These are phyloP conservation scores for Phytophthora tubulina DNA, from an alignment of 352 stramenopile species.

Conservation along the genomic window DNA sequence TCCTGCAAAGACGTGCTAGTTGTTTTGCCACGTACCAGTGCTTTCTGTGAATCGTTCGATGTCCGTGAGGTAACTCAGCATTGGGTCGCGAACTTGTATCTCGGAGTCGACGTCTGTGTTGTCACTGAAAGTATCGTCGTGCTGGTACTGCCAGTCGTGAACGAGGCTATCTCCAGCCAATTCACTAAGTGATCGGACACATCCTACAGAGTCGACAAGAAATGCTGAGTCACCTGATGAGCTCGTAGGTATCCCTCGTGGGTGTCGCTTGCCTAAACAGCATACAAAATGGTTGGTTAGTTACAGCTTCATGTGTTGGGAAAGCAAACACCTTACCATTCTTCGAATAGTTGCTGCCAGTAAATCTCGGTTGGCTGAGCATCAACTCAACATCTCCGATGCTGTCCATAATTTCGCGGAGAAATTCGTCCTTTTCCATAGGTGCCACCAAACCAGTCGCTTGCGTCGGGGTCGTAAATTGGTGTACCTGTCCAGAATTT, in stretches of 20 bases:
- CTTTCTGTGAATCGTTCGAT: constrained; percentile 68
- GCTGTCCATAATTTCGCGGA: constrained; percentile 67
- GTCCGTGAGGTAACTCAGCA: constrained; percentile 67
- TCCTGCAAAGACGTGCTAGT: background rate
- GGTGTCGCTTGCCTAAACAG: constrained; percentile 7
- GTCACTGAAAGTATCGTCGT: background rate
- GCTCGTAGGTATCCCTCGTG: background rate
- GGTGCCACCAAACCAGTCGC: constrained; percentile 15
- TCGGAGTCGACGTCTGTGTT: constrained; percentile 12
- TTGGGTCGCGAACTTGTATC: constrained; percentile 51
- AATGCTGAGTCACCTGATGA: background rate
- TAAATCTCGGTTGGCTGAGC: constrained; percentile 48
- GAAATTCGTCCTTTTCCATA: constrained; percentile 53
- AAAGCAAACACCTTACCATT: constrained; percentile 6
- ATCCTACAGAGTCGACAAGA: background rate
- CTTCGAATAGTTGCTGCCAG: constrained; percentile 14
- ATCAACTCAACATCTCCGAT: constrained; percentile 70
- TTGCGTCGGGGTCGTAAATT: background rate
- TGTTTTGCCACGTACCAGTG: constrained; percentile 27
- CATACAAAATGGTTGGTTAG: background rate
- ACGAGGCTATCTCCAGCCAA: constrained; percentile 18
- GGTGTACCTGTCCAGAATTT: background rate
- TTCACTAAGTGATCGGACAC: constrained; percentile 25
- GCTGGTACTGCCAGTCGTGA: constrained; percentile 2
- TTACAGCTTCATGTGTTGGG: background rate